These are phyloP conservation scores for Aspergillus fructus DNA, from an alignment of 2,329 filamentous ascomycete genomes.

Conservation along the genomic window DNA sequence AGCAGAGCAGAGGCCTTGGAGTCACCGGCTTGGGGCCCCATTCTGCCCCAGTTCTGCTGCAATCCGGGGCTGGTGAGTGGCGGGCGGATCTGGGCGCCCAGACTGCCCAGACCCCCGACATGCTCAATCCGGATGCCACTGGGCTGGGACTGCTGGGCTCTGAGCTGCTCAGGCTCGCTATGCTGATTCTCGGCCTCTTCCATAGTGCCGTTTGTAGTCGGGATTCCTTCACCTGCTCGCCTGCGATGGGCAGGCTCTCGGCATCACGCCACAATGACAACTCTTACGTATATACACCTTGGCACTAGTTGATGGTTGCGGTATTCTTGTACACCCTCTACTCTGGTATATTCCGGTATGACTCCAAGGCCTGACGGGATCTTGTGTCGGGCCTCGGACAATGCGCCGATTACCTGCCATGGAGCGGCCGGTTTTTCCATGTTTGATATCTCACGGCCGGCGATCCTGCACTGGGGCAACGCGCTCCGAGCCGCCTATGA, in stretches of 20 bases:
- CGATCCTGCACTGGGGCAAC: not conserved
- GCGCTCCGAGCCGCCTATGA: not conserved
- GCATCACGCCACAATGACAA: too few species aligned
- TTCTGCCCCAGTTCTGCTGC: not conserved
- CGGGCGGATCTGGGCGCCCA: slow-evolving; percentile 1
- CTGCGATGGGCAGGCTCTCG: not conserved
- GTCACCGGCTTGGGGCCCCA: not conserved
- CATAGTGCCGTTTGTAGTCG: too few species aligned
- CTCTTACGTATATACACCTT: too few species aligned
- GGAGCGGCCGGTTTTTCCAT: not conserved
- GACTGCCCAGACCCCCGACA: not conserved
- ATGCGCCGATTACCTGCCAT: too few species aligned
- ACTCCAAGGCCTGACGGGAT: too few species aligned
- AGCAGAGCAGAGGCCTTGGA: not conserved
- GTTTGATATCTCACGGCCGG: not conserved
- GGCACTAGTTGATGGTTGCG: too few species aligned
- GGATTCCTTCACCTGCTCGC: too few species aligned
- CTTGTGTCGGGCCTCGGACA: too few species aligned
- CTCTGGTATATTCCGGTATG: too few species aligned
- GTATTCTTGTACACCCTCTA: too few species aligned
- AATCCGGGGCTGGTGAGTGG: slow-evolving; percentile 4
- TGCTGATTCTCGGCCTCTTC: too few species aligned
- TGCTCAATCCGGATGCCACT: not conserved
- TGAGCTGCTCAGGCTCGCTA: not conserved
- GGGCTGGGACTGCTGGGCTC: not conserved